Evolutionary conservation across 2,329 filamentous ascomycete genomes (phyloP).

Genomic region (Zymoseptoria crescenta): DNA sequence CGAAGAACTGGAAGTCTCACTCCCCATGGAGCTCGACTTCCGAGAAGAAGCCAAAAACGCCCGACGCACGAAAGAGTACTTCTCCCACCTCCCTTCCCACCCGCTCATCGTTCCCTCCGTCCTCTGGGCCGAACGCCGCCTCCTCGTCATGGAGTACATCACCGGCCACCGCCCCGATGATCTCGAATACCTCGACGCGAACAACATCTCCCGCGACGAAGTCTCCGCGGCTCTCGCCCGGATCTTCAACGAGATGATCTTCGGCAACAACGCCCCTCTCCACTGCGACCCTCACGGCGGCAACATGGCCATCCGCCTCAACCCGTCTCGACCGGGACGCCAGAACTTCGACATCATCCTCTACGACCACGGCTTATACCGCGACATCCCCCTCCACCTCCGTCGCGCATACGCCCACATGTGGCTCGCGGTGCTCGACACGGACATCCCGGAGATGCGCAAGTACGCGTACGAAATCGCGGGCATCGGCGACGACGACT

Average conservation of each 20-base stretch:
- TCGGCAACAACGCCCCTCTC: slow-evolving; percentile 75
- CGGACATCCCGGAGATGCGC: slow-evolving; percentile 78
- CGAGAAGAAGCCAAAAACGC: slow-evolving; percentile 79
- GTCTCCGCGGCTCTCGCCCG: slow-evolving; percentile 83
- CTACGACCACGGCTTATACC: slow-evolving; percentile 95
- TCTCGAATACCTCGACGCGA: slow-evolving; percentile 72
- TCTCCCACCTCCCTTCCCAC: slow-evolving; percentile 62
- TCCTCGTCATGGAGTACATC: slow-evolving; percentile 92
- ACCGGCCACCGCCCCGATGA: slow-evolving; percentile 83
- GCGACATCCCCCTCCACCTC: slow-evolving; percentile 72
- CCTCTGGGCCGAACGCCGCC: slow-evolving; percentile 78
- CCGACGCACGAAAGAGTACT: slow-evolving; percentile 69
- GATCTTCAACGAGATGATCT: slow-evolving; percentile 99
- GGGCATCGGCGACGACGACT: slow-evolving; percentile 79
- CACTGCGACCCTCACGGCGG: slow-evolving; percentile 97
- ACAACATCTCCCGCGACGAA: slow-evolving; percentile 87
- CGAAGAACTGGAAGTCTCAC: slow-evolving; percentile 80
- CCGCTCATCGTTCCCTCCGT: slow-evolving; percentile 85
- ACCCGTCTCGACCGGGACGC: slow-evolving; percentile 50
- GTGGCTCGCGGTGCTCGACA: slow-evolving; percentile 92
- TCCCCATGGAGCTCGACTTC: slow-evolving; percentile 91
- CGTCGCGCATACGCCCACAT: slow-evolving; percentile 89
- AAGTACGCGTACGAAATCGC: slow-evolving; percentile 83
- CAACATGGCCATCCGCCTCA: slow-evolving; percentile 86
- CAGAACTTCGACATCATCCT: slow-evolving; percentile 88